Evolutionary conservation across 1,284 basidiomycete genomes (phyloP), one percentile per base, ranked within the genome.

Genomic region (Rhodotorula sp.): DNA sequence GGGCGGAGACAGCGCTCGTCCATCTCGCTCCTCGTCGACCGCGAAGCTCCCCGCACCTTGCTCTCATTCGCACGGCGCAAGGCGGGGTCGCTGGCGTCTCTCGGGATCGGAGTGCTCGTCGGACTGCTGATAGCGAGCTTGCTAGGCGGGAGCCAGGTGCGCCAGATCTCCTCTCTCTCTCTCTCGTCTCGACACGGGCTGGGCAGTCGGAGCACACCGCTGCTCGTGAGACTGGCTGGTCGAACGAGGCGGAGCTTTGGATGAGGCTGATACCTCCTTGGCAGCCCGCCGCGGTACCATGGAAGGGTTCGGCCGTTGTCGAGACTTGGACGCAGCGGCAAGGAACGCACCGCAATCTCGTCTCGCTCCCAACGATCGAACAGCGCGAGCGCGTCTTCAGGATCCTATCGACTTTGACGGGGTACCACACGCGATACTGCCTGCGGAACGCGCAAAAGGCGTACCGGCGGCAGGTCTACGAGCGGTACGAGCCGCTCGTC

Each of bases 371-470:
- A 22, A 77, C 78, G 4, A 67, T 78, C 64, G 87, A 90, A 46
- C 91, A 96, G 79, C 89, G 94, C 22, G 83, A 85, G 57, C 89
- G 92, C 58, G 88, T 96, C 27, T 86, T 96, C 51, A 87, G 92
- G 67, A 85, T 96, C 58, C 84, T 97, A 64, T 89, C 90, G 36
- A 89, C 89, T 9, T 85, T 97, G 59, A 88, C 91, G 0, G 87
- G 91, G 0, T 91, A 94, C 79, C 89, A 96, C 81, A 96, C 94
- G 29, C 88, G 88, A 68, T 89, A 92, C 81, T 97, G 94, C 81
- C 92, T 91, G 19, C 86, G 90, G 46, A 84, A 86, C 74, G 85
- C 91, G 7, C 94, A 95, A 78, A 86, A 88, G 8, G 83, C 92
- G 44, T 96, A 96, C 80, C 84, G 84, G 64, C 85, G 90, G 64